Evolutionary conservation across 768 basidiomycete genomes (phyloP).

Genomic region (Hericium rajendrae): DNA sequence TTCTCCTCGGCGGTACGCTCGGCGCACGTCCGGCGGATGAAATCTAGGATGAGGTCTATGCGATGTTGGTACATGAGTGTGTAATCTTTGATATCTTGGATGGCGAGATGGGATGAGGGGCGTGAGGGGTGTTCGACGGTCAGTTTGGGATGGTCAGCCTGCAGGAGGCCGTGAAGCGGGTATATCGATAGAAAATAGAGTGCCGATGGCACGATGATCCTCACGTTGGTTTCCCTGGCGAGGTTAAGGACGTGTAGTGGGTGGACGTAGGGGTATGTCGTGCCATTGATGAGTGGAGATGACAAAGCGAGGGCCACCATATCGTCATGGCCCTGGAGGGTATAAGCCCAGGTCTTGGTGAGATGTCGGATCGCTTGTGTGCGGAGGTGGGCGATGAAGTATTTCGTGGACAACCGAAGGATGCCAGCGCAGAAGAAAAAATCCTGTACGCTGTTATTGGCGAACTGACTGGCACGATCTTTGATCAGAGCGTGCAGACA

Average conservation of each 20-base stretch:
- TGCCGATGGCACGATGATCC: constrained; percentile 38
- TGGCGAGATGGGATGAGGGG: constrained; percentile 33
- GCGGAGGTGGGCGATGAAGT: constrained; percentile 45
- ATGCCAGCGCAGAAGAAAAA: constrained; percentile 50
- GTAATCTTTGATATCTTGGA: constrained; percentile 37
- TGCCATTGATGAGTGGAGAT: constrained; percentile 30
- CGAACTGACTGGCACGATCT: constrained; percentile 25
- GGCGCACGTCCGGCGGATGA: constrained; percentile 34
- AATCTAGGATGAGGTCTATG: constrained; percentile 36
- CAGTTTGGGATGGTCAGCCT: constrained; percentile 45
- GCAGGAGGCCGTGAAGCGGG: constrained; percentile 37
- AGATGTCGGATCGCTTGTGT: constrained; percentile 40
- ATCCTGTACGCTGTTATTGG: constrained; percentile 33
- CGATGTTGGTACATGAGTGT: constrained; percentile 51
- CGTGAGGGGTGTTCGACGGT: constrained; percentile 36
- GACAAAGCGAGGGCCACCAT: constrained; percentile 43
- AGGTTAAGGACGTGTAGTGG: constrained; percentile 50
- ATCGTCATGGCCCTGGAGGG: constrained; percentile 44
- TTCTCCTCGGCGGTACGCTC: constrained; percentile 19
- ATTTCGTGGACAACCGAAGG: constrained; percentile 50
- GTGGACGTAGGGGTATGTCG: constrained; percentile 51
- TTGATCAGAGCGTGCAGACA: too few relatives aligned
- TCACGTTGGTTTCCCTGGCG: constrained; percentile 39
- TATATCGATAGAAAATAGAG: constrained; percentile 54
- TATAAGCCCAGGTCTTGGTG: constrained; percentile 40